Evolutionary conservation across 2,329 filamentous ascomycete genomes (phyloP).

Genomic region (Hypomyces rosellus): DNA sequence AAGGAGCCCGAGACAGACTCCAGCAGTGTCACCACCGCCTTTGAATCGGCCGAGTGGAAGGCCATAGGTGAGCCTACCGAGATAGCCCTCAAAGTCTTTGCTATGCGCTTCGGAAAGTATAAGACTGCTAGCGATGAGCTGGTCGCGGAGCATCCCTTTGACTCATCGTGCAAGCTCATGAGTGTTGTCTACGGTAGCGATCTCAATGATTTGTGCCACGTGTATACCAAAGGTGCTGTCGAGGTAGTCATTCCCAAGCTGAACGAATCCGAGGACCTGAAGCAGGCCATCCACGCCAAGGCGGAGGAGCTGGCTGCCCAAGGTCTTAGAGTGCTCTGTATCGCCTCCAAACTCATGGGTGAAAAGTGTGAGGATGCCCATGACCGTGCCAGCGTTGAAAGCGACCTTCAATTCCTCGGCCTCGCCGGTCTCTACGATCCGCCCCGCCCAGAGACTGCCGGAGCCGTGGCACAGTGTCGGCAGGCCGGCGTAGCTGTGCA

Average conservation of each 20-base stretch:
- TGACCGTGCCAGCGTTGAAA: conserved; percentile 50
- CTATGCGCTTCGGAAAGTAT: conserved; percentile 57
- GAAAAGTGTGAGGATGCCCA: conserved; percentile 30
- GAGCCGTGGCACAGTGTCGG: conserved; percentile 52
- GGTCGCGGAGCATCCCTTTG: conserved; percentile 64
- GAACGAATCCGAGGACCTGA: conserved; percentile 39
- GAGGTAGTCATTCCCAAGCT: conserved; percentile 51
- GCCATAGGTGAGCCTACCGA: conserved; percentile 64
- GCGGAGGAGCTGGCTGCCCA: conserved; percentile 53
- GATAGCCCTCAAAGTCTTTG: conserved; percentile 67
- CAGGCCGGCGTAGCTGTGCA: conserved; percentile 59
- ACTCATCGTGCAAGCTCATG: conserved; percentile 70
- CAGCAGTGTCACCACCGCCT: conserved; percentile 40
- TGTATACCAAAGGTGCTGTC: conserved; percentile 54
- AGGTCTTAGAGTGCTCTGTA: conserved; percentile 62
- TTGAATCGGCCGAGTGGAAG: conserved; percentile 43
- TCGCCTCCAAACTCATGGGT: conserved; percentile 48
- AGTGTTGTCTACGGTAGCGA: conserved; percentile 54
- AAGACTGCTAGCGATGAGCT: conserved; percentile 41
- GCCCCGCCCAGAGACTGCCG: conserved; percentile 59
- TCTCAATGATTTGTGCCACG: conserved; percentile 29
- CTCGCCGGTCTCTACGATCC: conserved; percentile 68
- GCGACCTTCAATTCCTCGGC: conserved; percentile 56
- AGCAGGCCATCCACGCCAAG: conserved; percentile 39
- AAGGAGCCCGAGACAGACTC: conserved; percentile 41